Evolutionary conservation across 768 basidiomycete genomes (phyloP).

Genomic region (Calocybe cyanea): DNA sequence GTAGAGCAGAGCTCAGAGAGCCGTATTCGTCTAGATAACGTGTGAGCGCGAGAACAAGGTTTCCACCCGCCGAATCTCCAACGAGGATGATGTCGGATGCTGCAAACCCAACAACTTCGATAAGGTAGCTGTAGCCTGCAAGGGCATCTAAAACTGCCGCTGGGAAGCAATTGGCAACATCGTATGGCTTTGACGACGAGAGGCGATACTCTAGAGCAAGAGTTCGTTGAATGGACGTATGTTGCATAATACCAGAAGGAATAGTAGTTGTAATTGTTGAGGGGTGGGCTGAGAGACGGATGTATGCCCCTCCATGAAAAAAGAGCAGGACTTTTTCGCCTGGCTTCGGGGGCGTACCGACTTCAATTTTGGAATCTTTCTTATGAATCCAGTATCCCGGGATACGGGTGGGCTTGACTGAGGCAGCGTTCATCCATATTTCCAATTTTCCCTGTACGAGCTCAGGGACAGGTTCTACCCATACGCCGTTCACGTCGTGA

Average conservation of each 20-base stretch:
- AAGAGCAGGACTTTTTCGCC: slow-evolving; percentile 58
- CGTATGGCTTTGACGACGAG: slow-evolving; percentile 31
- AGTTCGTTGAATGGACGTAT: background rate
- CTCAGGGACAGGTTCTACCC: slow-evolving; percentile 41
- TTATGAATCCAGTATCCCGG: slow-evolving; percentile 59
- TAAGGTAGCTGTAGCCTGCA: slow-evolving; percentile 70
- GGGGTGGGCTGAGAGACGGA: slow-evolving; percentile 23
- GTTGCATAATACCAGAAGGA: background rate
- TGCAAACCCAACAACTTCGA: slow-evolving; percentile 50
- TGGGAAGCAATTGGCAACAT: slow-evolving; percentile 60
- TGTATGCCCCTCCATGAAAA: slow-evolving; percentile 62
- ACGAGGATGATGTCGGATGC: slow-evolving; percentile 59
- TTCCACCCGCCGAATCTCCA: slow-evolving; percentile 79
- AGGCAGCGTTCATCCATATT: slow-evolving; percentile 33
- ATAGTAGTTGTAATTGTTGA: background rate
- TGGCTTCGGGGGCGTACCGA: slow-evolving; percentile 34
- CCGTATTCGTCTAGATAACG: slow-evolving; percentile 58
- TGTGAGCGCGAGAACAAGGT: slow-evolving; percentile 60
- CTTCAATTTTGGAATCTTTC: slow-evolving; percentile 28
- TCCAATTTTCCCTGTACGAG: slow-evolving; percentile 42
- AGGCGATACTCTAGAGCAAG: background rate
- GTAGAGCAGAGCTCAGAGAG: slow-evolving; percentile 27
- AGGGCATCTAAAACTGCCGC: slow-evolving; percentile 73
- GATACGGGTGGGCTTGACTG: slow-evolving; percentile 38
- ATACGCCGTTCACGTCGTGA: slow-evolving; percentile 40